phyloP scores from a whole-genome alignment of 2,329 filamentous ascomycete genomes.

The Meredithiella fracta region DNA sequence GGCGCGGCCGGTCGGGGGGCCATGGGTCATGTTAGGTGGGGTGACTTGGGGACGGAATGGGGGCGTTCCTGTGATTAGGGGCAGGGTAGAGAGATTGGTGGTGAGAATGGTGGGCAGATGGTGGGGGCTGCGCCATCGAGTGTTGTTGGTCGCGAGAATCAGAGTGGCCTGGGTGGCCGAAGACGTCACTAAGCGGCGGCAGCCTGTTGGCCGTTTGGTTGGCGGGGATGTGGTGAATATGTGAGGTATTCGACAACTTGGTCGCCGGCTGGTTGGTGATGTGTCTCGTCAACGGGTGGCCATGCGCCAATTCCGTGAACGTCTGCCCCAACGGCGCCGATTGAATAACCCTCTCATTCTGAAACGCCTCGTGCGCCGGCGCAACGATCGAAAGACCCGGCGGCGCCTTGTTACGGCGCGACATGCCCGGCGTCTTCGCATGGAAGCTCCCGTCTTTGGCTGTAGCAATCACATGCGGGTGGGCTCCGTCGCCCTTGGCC shows the following conservation, averaged over 20 bases:
- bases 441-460: constrained; percentile 33
- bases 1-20: constrained; percentile 42
- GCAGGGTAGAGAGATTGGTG: constrained; percentile 34
- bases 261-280: constrained; percentile 60
- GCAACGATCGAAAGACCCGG: constrained; percentile 89
- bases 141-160: constrained; percentile 3
- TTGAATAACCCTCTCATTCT: constrained; percentile 87
- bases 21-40: constrained; percentile 34
- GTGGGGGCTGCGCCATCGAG: constrained; percentile 18
- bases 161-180: constrained; percentile 44
- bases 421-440: constrained; percentile 57
- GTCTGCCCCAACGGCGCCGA: constrained; percentile 89
- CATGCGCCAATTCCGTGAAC: constrained; percentile 69
- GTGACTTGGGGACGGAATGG: constrained; percentile 64
- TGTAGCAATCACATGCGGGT: constrained; percentile 27
- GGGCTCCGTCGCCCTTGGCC: constrained; percentile 45
- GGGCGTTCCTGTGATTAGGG: constrained; percentile 34
- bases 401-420: constrained; percentile 61
- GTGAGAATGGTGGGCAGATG: constrained; percentile 19
- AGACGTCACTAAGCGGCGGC: constrained; percentile 87
- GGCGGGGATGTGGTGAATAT: constrained; percentile 80
- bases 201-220: constrained; percentile 82
- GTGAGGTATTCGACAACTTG: constrained; percentile 65
- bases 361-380: constrained; percentile 80
- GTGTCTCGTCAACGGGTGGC: constrained; percentile 62